Conservation (phyloP, 805 yeast genomes). For the Lachancea kluyveri region DNA sequence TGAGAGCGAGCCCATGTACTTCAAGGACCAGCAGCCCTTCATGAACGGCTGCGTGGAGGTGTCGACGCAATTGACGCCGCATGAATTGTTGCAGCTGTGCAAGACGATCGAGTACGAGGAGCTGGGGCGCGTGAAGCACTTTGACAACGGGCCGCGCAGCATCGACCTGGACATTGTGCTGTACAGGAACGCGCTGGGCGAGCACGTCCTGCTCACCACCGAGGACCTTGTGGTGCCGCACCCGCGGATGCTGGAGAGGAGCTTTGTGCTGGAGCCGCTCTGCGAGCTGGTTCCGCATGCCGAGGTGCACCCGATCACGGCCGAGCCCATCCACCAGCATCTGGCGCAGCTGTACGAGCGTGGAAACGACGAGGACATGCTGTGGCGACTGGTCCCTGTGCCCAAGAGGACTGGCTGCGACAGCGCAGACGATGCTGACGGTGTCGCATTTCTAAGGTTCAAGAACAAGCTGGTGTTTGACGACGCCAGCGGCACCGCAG, state of each 20-base stretch:
- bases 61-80: constrained; percentile 57
- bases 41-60: constrained; percentile 76
- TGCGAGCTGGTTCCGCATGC: constrained; percentile 71
- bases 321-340: constrained; percentile 72
- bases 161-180: constrained; percentile 85
- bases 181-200: constrained; percentile 36
- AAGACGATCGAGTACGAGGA: constrained; percentile 75
- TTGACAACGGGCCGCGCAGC: constrained; percentile 88
- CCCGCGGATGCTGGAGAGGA: constrained; percentile 77
- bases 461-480: constrained; percentile 37
- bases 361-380: constrained; percentile 44
- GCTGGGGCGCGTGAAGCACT: constrained; percentile 63
- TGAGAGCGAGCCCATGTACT: constrained; percentile 91
- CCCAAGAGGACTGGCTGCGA: constrained; percentile 20
- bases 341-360: constrained; percentile 44
- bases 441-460: constrained; percentile 22
- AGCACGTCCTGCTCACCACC: constrained; percentile 42
- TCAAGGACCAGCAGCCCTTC: constrained; percentile 70
- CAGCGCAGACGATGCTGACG: too few species aligned
- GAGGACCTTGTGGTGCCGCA: constrained; percentile 75
- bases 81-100: constrained; percentile 50
- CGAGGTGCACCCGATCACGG: constrained; percentile 74
- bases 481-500: constrained; percentile 35
- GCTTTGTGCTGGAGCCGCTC: constrained; percentile 85
- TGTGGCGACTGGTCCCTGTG: constrained; percentile 47